These are phyloP conservation scores for Nissolia schottii DNA, from an alignment of 306 rosid species.

Conservation along the genomic window DNA sequence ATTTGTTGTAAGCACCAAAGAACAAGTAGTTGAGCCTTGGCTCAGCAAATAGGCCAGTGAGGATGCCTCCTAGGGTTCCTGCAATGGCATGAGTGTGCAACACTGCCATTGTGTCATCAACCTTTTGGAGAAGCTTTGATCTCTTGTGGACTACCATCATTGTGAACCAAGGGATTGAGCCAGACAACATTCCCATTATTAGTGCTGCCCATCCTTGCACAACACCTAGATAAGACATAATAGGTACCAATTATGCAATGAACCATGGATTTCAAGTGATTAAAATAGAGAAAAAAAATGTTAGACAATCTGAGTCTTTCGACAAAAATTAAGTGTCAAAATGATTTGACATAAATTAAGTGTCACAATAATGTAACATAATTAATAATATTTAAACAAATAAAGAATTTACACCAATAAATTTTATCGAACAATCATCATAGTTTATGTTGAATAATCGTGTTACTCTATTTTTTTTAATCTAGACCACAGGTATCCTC, in stretches of 20 bases:
- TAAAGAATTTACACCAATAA: too few relatives aligned
- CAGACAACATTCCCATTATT: conserved; percentile 40
- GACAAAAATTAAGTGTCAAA: too few relatives aligned
- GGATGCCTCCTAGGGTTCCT: conserved; percentile 45
- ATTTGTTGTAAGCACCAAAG: background rate
- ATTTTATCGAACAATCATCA: too few relatives aligned
- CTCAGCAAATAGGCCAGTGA: conserved; percentile 42
- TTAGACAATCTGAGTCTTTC: too few relatives aligned
- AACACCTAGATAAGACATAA: conserved; percentile 27
- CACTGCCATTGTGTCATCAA: conserved; percentile 53
- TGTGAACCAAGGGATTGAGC: conserved; percentile 47
- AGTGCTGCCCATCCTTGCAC: conserved; percentile 57
- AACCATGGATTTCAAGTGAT: background rate
- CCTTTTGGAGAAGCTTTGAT: background rate
- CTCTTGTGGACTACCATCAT: conserved; percentile 38
- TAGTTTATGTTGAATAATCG: too few relatives aligned
- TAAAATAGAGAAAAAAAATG: too few relatives aligned
- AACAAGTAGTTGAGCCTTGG: conserved; percentile 32
- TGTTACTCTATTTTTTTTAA: too few relatives aligned
- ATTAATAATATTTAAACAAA: too few relatives aligned
- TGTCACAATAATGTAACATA: too few relatives aligned
- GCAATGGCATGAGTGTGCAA: conserved; percentile 51
- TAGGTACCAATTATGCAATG: background rate
- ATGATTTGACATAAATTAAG: too few relatives aligned
- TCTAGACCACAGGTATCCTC: too few relatives aligned